phyloP scores from a whole-genome alignment of 331 rosid genomes.

The Stylosanthes scabra region DNA sequence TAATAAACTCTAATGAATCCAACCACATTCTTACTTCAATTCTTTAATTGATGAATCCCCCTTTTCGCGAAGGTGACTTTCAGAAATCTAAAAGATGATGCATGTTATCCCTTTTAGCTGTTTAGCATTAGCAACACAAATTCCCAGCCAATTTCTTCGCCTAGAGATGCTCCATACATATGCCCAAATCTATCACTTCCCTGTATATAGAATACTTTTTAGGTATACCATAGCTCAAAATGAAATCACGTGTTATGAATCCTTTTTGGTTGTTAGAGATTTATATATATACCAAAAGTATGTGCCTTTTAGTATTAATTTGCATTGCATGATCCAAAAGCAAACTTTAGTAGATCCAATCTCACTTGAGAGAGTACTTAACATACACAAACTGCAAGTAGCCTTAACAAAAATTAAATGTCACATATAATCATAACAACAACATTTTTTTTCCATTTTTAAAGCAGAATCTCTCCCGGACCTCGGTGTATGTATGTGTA shows the following conservation, averaged over 20 bases:
- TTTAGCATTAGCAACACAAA: slow-evolving; percentile 3
- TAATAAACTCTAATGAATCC: not conserved
- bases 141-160: slow-evolving; percentile 24
- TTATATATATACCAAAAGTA: not conserved
- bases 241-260: slow-evolving; percentile 23
- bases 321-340: slow-evolving; percentile 10
- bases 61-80: slow-evolving; percentile 8
- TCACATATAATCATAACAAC: not conserved
- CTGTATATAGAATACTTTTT: not conserved
- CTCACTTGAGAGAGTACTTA: slow-evolving; percentile 3
- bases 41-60: not conserved
- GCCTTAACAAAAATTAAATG: not conserved
- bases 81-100: not conserved
- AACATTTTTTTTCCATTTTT: not conserved
- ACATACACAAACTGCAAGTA: not conserved
- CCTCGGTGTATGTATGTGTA: not conserved
- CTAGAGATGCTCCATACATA: slow-evolving; percentile 21
- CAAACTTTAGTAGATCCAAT: slow-evolving; percentile 11
- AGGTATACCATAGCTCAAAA: not conserved
- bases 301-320: not conserved
- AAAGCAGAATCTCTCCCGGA: not conserved
- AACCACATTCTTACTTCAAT: not conserved
- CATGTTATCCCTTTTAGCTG: not conserved
- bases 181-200: not conserved
- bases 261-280: not conserved